Percentiles rank a stretch among this genome's conserved stretches.
These are phyloP conservation scores for Fusarium sp. DNA, from an alignment of 2,329 filamentous ascomycete species.

Conservation along the genomic window DNA sequence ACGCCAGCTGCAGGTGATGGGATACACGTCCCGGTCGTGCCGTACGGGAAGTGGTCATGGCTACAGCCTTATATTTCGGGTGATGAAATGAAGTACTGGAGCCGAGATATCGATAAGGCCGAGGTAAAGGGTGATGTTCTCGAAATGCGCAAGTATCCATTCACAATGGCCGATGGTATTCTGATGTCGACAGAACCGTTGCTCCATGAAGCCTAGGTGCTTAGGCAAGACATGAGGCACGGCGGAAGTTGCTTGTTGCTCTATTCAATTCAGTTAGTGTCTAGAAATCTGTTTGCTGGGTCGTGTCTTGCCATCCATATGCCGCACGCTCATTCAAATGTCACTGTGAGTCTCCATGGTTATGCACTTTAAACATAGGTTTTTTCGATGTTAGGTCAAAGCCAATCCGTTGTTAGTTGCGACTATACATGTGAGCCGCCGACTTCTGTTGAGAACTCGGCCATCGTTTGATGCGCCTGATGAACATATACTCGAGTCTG, in stretches of 20 bases:
- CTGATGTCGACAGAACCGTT: neutral
- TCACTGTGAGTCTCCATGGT: too few relatives aligned
- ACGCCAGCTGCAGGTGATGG: neutral
- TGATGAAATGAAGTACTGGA: neutral
- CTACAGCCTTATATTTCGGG: neutral
- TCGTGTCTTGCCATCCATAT: too few relatives aligned
- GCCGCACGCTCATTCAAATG: too few relatives aligned
- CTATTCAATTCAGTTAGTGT: neutral
- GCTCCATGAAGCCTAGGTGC: neutral
- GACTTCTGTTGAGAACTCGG: too few relatives aligned
- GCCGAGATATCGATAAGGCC: fast-evolving
- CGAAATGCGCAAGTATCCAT: neutral
- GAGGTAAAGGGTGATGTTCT: neutral
- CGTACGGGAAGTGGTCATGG: neutral
- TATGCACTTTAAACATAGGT: too few relatives aligned
- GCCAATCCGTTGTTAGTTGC: too few relatives aligned
- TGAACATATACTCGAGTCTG: too few relatives aligned
- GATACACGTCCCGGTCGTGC: neutral
- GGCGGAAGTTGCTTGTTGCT: neutral
- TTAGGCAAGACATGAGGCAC: neutral
- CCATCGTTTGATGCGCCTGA: too few relatives aligned
- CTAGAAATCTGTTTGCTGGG: too few relatives aligned
- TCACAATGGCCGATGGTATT: neutral
- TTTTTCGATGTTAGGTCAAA: too few relatives aligned
- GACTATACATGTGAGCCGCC: too few relatives aligned